Evolutionary conservation across 2,329 filamentous ascomycete species (phyloP).

Genomic region (Aspergillus costaricaensis): DNA sequence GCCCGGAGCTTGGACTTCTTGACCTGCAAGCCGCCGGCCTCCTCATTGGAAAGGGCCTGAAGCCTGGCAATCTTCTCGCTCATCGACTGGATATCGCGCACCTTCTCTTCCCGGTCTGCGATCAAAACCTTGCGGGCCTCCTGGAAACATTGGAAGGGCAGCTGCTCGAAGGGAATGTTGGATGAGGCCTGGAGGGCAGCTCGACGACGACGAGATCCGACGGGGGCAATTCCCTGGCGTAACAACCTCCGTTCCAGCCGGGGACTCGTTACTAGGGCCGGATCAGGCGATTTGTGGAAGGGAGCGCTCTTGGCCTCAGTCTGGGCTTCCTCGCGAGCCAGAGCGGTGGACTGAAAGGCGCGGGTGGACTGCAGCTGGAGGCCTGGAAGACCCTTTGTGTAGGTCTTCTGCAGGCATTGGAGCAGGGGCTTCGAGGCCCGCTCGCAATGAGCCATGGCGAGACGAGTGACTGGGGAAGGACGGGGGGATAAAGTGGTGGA

Average conservation of each 20-base stretch:
- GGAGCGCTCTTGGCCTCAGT: slow-evolving; percentile 39
- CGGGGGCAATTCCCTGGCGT: slow-evolving; percentile 66
- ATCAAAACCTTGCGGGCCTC: slow-evolving; percentile 83
- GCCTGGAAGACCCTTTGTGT: slow-evolving; percentile 33
- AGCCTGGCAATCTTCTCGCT: slow-evolving; percentile 69
- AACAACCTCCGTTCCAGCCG: slow-evolving; percentile 69
- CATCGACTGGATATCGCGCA: slow-evolving; percentile 69
- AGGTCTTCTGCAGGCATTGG: slow-evolving; percentile 44
- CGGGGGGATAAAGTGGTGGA: slow-evolving; percentile 18
- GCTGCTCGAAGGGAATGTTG: slow-evolving; percentile 82
- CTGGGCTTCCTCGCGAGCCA: slow-evolving; percentile 48
- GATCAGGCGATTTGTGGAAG: slow-evolving; percentile 56
- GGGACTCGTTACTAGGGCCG: slow-evolving; percentile 65
- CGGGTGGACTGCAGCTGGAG: slow-evolving; percentile 44
- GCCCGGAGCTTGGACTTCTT: slow-evolving; percentile 69
- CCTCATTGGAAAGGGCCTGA: slow-evolving; percentile 58
- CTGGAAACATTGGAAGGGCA: slow-evolving; percentile 98
- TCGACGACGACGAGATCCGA: slow-evolving; percentile 84
- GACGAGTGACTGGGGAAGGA: slow-evolving; percentile 7
- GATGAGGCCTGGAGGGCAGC: slow-evolving; percentile 65
- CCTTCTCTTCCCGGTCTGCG: slow-evolving; percentile 77
- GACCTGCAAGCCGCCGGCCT: slow-evolving; percentile 63
- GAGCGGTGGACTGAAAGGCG: slow-evolving; percentile 52
- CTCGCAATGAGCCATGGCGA: slow-evolving; percentile 45
- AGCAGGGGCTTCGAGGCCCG: slow-evolving; percentile 46